Conservation (phyloP, 805 yeast genomes). For the Kluyveromyces starmeri region DNA sequence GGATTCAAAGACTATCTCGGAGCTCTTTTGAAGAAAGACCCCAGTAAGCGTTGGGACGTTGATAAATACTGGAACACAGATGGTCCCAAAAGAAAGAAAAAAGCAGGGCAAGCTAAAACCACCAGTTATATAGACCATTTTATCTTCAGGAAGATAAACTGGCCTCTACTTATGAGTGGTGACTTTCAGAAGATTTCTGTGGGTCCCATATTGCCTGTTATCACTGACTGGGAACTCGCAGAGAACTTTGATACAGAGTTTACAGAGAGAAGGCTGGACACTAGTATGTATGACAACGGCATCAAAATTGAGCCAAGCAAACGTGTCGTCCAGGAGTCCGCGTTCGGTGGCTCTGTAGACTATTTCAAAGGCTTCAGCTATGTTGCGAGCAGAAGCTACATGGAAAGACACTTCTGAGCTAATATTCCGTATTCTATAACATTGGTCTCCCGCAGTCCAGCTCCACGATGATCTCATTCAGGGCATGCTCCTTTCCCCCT, state of each 20-base stretch:
- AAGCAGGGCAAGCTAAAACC: slow-evolving; percentile 23
- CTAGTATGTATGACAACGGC: slow-evolving; percentile 16
- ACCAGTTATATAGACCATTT: slow-evolving; percentile 48
- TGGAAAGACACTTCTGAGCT: slow-evolving; percentile 26
- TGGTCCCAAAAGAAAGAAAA: slow-evolving; percentile 19
- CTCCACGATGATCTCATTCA: too few species aligned
- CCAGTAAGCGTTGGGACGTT: slow-evolving; percentile 54
- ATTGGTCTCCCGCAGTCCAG: too few species aligned
- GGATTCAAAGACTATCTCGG: slow-evolving; percentile 72
- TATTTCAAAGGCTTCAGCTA: slow-evolving; percentile 32
- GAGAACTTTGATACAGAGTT: slow-evolving; percentile 79
- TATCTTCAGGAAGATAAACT: slow-evolving; percentile 68
- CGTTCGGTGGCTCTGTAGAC: slow-evolving; percentile 10
- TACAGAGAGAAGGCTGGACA: slow-evolving; percentile 51
- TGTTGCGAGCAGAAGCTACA: slow-evolving; percentile 29
- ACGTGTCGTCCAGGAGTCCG: slow-evolving; percentile 1
- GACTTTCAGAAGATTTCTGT: slow-evolving; percentile 33
- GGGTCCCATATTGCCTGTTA: slow-evolving; percentile 79
- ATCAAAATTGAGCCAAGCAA: slow-evolving; percentile 2
- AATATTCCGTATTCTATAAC: not conserved
- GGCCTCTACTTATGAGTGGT: slow-evolving; percentile 50
- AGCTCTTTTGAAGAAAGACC: slow-evolving; percentile 60
- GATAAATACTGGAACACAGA: slow-evolving; percentile 41
- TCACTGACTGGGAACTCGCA: slow-evolving; percentile 73
- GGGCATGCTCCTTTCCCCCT: too few species aligned